Conservation (phyloP, 2,329 filamentous ascomycete species). For the Pyricularia sp. region DNA sequence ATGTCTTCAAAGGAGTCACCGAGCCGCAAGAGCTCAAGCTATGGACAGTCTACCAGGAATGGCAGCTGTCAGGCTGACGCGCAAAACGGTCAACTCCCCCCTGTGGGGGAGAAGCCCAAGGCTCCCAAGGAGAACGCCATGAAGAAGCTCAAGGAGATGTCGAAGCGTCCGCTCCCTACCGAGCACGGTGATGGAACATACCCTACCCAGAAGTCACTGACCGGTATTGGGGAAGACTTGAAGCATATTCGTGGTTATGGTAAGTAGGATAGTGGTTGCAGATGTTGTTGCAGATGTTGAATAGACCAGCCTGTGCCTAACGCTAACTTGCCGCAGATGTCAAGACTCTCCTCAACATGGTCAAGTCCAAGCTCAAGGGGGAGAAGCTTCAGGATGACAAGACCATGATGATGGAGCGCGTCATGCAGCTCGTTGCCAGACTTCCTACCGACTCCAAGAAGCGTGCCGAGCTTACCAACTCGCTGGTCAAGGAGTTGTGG, state of each 20-base stretch:
- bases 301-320: background rate
- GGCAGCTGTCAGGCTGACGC: background rate
- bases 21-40: background rate
- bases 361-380: slow-evolving; percentile 50
- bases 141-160: slow-evolving; percentile 27
- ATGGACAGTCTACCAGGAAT: background rate
- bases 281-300: too few species aligned
- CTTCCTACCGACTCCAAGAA: slow-evolving; percentile 49
- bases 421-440: slow-evolving; percentile 56
- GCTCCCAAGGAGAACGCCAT: slow-evolving; percentile 13
- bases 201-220: slow-evolving; percentile 30
- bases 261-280: slow-evolving; percentile 12
- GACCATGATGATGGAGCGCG: slow-evolving; percentile 62
- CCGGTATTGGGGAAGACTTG: slow-evolving; percentile 42
- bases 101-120: slow-evolving; percentile 10
- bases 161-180: slow-evolving; percentile 48
- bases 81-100: slow-evolving; percentile 5
- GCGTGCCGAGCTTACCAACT: slow-evolving; percentile 49
- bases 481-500: slow-evolving; percentile 59
- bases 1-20: background rate
- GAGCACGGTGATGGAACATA: slow-evolving; percentile 52
- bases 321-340: slow-evolving; percentile 33
- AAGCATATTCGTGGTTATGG: slow-evolving; percentile 37
- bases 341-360: slow-evolving; percentile 46
- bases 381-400: slow-evolving; percentile 56